phyloP scores from a whole-genome alignment of 768 basidiomycete genomes.

The Mycena polygramma region DNA sequence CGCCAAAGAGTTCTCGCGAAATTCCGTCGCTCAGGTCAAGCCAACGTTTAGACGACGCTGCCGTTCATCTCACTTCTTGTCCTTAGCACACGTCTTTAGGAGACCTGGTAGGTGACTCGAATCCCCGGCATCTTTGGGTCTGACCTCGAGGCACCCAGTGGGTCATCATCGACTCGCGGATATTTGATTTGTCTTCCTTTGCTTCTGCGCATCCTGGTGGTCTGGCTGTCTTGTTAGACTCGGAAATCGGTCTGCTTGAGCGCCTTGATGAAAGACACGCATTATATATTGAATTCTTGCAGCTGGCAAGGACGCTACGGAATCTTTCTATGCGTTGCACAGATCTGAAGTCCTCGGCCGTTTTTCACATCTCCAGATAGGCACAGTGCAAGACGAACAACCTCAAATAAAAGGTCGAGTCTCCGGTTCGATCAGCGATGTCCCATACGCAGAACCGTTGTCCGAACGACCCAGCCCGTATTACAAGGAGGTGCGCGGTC shows the following conservation, averaged over 20 bases:
- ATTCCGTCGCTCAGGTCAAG: constrained; percentile 59
- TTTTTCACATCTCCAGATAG: constrained; percentile 73
- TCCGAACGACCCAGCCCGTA: constrained; percentile 28
- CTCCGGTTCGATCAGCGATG: constrained; percentile 67
- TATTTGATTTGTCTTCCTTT: constrained; percentile 88
- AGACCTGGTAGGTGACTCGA: constrained; percentile 24
- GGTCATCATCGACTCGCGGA: constrained; percentile 70
- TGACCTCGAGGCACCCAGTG: constrained; percentile 6
- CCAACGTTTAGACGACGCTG: background rate
- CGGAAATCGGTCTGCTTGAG: constrained; percentile 73
- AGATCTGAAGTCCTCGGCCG: constrained; percentile 55
- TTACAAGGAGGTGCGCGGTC: constrained; percentile 45
- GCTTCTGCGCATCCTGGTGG: constrained; percentile 89
- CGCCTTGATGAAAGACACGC: background rate
- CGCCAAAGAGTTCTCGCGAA: constrained; percentile 52
- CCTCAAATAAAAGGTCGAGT: constrained; percentile 58
- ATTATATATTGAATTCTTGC: constrained; percentile 55
- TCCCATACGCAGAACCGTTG: constrained; percentile 85
- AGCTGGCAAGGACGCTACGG: constrained; percentile 79
- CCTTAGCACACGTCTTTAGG: constrained; percentile 31
- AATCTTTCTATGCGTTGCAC: constrained; percentile 45
- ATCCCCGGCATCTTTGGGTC: no score
- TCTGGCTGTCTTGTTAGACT: constrained; percentile 78
- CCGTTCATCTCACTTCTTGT: constrained; percentile 22
- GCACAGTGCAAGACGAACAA: constrained; percentile 68